Evolutionary conservation across 768 basidiomycete genomes (phyloP).

Genomic region (Saitozyma sp.): DNA sequence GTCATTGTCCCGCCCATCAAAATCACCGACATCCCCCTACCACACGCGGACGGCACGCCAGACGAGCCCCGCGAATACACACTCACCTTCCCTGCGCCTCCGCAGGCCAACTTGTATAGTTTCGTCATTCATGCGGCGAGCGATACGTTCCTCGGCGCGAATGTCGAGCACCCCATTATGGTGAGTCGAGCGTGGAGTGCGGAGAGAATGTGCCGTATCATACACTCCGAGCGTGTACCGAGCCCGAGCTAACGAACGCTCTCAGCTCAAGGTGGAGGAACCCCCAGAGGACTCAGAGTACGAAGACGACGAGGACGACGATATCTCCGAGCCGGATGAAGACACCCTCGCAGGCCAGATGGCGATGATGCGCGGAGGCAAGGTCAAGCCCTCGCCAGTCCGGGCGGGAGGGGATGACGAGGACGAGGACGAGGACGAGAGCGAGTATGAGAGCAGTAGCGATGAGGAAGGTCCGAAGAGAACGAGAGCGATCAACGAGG

Average conservation of each 20-base stretch:
- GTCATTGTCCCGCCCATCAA: slow-evolving; percentile 84
- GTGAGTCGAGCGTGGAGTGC: too few species aligned
- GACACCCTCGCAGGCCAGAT: slow-evolving; percentile 96
- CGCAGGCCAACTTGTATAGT: slow-evolving; percentile 74
- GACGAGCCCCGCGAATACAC: slow-evolving; percentile 61
- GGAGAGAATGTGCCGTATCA: too few species aligned
- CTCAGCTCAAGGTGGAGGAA: slow-evolving; percentile 81
- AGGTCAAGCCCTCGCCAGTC: slow-evolving; percentile 77
- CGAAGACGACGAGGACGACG: slow-evolving; percentile 76
- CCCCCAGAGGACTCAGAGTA: slow-evolving; percentile 58
- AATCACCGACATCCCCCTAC: slow-evolving; percentile 72
- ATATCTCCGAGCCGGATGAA: slow-evolving; percentile 97
- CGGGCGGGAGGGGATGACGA: slow-evolving; percentile 58
- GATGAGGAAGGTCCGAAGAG: slow-evolving; percentile 45
- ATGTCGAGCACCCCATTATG: slow-evolving; percentile 54
- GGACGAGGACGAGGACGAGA: slow-evolving; percentile 59
- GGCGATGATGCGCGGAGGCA: slow-evolving; percentile 87
- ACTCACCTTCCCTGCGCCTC: slow-evolving; percentile 92
- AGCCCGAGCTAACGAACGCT: background rate
- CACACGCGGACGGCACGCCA: slow-evolving; percentile 16
- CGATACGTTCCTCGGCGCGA: slow-evolving; percentile 85
- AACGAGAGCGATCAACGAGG: slow-evolving; percentile 39
- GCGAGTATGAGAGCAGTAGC: slow-evolving; percentile 55
- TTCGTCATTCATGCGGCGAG: slow-evolving; percentile 85
- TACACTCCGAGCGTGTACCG: too few species aligned